Percentiles rank a stretch among this genome's conserved stretches.
Conservation (phyloP, 371 early-diverging fungal species). For the Lichtheimia ramosa region DNA sequence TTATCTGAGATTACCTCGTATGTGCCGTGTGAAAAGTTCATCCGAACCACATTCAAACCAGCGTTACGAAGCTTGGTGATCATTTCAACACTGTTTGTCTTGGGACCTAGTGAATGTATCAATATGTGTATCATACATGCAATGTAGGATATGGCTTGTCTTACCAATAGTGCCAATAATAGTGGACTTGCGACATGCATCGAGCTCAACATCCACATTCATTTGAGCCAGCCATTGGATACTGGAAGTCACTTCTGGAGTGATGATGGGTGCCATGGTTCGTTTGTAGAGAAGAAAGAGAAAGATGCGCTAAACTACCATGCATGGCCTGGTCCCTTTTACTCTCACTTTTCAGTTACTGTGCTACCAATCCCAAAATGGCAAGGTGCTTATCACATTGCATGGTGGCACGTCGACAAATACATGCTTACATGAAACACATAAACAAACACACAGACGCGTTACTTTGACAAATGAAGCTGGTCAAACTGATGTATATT, state of each 20-base stretch:
- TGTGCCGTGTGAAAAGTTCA: conserved; percentile 93
- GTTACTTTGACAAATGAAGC: too few species aligned
- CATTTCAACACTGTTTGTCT: conserved; percentile 77
- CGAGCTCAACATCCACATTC: conserved; percentile 61
- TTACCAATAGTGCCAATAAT: conserved; percentile 84
- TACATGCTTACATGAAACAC: too few species aligned
- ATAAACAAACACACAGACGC: too few species aligned
- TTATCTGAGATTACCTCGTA: conserved; percentile 54
- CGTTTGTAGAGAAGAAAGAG: not conserved
- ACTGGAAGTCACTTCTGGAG: conserved; percentile 30
- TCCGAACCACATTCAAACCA: conserved; percentile 94
- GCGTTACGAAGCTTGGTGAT: conserved; percentile 80
- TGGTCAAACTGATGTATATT: too few species aligned
- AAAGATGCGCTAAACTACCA: not conserved
- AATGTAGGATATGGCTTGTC: not conserved
- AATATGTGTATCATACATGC: not conserved
- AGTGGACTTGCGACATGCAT: conserved; percentile 71
- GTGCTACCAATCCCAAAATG: too few species aligned
- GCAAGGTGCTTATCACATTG: too few species aligned
- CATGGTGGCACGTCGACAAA: too few species aligned
- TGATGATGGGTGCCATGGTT: conserved; percentile 6
- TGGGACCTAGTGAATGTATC: conserved; percentile 45
- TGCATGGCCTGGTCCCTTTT: too few species aligned
- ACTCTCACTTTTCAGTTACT: too few species aligned
- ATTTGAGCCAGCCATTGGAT: conserved; percentile 77